Evolutionary conservation across 2,329 filamentous ascomycete genomes (phyloP).

Genomic region (Penicillium sp.): DNA sequence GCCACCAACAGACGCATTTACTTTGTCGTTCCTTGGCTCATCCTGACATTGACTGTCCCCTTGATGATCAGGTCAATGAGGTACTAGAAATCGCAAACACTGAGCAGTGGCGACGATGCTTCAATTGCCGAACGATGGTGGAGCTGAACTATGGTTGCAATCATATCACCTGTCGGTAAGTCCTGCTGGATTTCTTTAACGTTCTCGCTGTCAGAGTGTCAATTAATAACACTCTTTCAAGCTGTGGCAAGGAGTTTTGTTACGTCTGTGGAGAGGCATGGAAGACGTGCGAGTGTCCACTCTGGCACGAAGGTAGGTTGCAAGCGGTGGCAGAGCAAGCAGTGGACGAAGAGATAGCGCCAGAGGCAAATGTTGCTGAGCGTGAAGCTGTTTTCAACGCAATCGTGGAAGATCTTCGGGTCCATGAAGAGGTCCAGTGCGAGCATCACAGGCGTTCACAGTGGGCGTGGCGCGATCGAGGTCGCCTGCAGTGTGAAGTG

Average conservation of each 20-base stretch:
- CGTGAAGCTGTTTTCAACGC: slow-evolving; percentile 6
- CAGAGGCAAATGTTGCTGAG: not conserved
- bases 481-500: not conserved
- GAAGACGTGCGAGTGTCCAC: not conserved
- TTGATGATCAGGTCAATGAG: slow-evolving; percentile 9
- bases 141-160: slow-evolving; percentile 12
- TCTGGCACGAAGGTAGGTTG: slow-evolving; percentile 10
- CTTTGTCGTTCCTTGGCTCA: slow-evolving; percentile 14
- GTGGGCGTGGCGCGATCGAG: slow-evolving; percentile 5
- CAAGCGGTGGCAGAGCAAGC: slow-evolving; percentile 3
- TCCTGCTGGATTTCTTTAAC: not conserved
- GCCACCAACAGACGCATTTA: slow-evolving; percentile 13
- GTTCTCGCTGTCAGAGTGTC: slow-evolving; percentile 6
- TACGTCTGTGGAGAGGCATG: slow-evolving; percentile 2
- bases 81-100: slow-evolving; percentile 9
- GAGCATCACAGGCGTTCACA: slow-evolving; percentile 10
- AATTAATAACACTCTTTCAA: slow-evolving; percentile 19
- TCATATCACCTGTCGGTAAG: slow-evolving; percentile 18
- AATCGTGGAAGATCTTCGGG: slow-evolving; percentile 3
- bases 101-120: slow-evolving; percentile 12
- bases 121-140: slow-evolving; percentile 14
- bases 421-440: slow-evolving; percentile 8
- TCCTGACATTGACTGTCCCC: slow-evolving; percentile 13
- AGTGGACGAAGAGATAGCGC: slow-evolving; percentile 7
- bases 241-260: slow-evolving; percentile 4